Base-by-base conservation (phyloP, 108 stramenopile genomes). In the Fistulifera solaris region DNA sequence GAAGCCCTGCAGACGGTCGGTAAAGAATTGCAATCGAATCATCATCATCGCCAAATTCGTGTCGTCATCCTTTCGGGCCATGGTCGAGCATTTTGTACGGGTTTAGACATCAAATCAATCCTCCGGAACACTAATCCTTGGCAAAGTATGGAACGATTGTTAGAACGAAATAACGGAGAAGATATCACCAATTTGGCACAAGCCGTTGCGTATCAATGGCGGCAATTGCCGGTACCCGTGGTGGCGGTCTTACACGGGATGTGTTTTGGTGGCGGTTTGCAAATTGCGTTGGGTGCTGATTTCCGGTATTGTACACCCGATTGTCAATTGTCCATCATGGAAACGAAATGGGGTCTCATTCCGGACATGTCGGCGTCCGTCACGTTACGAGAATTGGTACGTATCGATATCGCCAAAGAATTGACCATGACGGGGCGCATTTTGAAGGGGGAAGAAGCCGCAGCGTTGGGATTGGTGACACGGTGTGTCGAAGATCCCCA, bases 261-360 rank as follows among this genome's bases (percentile, higher is more conserved):
- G 73, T 94, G 93, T 58, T 91, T 72, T 65, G 93, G 93, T 18
- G 93, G 89, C 40, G 92, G 89, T 22, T 54, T 94, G 52, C 93
- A 94, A 64, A 85, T 94, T 59, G 93, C 93, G 0, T 58, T 91
- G 24, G 93, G 93, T 27, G 93, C 89, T 6, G 93, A 94, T 51
- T 62, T 94, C 44, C 78, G 93, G 24, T 84, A 75, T 54, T 58
- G 81, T 31, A 85, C 87, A 0, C 73, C 73, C 16, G 83, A 87
- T 61, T 86, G 85, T 27, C 58, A 83, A 66, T 70, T 94, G 1
- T 70, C 72, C 38, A 83, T 94, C 28, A 94, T 94, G 93, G 93
- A 94, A 73, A 65, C 83, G 10, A 83, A 90, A 46, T 94, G 89
- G 89, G 93, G 93, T 6, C 55, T 94, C 25, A 87, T 94, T 14